phyloP scores from a whole-genome alignment of 768 basidiomycete genomes.

The Lentinula guzmanii region DNA sequence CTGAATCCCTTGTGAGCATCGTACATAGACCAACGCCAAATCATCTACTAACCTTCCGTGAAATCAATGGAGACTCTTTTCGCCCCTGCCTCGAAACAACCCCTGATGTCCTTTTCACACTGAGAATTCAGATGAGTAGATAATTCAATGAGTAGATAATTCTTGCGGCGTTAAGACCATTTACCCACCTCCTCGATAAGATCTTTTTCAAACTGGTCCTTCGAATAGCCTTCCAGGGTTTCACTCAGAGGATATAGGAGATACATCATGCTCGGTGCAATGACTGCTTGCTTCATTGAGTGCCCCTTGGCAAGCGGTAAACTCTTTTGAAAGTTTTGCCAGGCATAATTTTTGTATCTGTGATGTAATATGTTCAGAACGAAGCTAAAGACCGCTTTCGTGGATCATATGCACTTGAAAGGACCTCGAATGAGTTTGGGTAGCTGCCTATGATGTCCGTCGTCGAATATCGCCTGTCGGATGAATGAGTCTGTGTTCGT shows the following conservation, averaged over 20 bases:
- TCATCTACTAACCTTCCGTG: not conserved
- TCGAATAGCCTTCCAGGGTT: not conserved
- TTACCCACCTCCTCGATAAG: not conserved
- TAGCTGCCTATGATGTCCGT: slow-evolving; percentile 1
- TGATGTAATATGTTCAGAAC: not conserved
- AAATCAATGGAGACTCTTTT: slow-evolving; percentile 6
- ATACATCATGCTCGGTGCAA: slow-evolving; percentile 6
- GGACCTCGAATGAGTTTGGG: slow-evolving; percentile 1
- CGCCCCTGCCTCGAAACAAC: slow-evolving; percentile 4
- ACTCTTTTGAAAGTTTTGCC: slow-evolving; percentile 1
- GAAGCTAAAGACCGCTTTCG: not conserved
- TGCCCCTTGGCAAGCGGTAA: not conserved
- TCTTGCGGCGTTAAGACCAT: not conserved
- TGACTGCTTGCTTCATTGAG: slow-evolving; percentile 4
- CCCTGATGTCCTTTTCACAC: slow-evolving; percentile 4
- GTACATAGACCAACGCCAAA: not conserved
- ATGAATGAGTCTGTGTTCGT: not conserved
- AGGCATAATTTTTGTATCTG: slow-evolving; percentile 2
- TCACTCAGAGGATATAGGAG: slow-evolving; percentile 2
- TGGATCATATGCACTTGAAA: not conserved
- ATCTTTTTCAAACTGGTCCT: not conserved
- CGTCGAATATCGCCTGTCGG: slow-evolving; percentile 1
- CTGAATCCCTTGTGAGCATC: not conserved
- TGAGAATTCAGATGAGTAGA: not conserved
- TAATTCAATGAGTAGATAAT: too few species aligned